Evolutionary conservation across 2,329 filamentous ascomycete species (phyloP), one percentile per base, ranked within the genome.

Genomic region (Venturia carpophila): DNA sequence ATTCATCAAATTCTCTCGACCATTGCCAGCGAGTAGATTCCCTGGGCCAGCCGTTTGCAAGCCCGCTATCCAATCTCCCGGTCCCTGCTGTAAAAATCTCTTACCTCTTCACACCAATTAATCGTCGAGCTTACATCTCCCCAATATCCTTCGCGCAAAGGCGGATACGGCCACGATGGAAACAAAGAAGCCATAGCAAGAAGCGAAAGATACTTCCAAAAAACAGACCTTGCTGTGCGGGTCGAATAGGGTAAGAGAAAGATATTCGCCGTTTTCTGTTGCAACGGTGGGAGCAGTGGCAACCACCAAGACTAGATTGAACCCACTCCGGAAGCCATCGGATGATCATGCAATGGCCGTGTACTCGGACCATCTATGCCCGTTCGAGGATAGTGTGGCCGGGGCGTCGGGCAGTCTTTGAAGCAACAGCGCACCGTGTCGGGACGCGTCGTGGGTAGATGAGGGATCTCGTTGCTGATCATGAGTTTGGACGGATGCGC

Each of bases 101-200:
- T 67, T 73, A 87, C 87, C 81, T 91, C 89, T 80, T 92, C 89
- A 72, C 89, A 92, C 83, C 89, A 92, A 73, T 92, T 90, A 52
- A 91, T 71, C 0, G 88, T 91, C 10, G 85, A 86, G 1, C 87
- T 91, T 65, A 88, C 85, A 27, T 86, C 84, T 6, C 81, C 83
- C 87, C 88, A 91, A 73, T 84, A 85, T 21, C 87, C 87, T 45
- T 79, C 78, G 64, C 79, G 71, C 37, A 81, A 74, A 17, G 82
- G 81, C 66, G 79, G 78, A 68, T 83, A 83, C 0, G 79, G 74
- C 67, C 80, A 71, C n/a, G 77, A 79, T 17, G 62, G 62, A 19
- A 63, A 21, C 43, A 41, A 55, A 24, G 43, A 63, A 27, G 37
- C 17, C 62, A 63, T 63, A 10, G 21, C 10, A 21, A 58, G 7